phyloP scores from a whole-genome alignment of 768 basidiomycete species.

The Kockovaella imperatae region DNA sequence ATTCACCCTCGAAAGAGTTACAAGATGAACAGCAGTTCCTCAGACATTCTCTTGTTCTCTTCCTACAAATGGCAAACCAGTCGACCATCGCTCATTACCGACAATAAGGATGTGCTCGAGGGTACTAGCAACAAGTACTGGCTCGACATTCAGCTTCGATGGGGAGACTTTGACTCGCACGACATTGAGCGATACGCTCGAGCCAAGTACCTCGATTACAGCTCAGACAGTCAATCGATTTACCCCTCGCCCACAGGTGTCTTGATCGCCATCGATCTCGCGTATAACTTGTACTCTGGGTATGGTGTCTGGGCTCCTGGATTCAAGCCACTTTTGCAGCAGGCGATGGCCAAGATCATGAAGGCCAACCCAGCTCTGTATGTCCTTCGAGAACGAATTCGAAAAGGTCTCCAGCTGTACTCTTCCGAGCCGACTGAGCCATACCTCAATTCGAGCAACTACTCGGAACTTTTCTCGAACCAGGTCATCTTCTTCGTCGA shows the following conservation, averaged over 20 bases:
- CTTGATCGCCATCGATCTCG: constrained; percentile 97
- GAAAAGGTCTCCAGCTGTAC: constrained; percentile 95
- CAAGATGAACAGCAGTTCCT: constrained; percentile 99
- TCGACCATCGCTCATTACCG: constrained; percentile 87
- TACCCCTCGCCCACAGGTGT: constrained; percentile 98
- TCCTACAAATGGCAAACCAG: constrained; percentile 90
- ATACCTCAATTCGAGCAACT: constrained; percentile 87
- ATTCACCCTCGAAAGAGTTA: constrained; percentile 99
- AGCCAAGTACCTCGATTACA: constrained; percentile 96
- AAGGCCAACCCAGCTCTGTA: constrained; percentile 98
- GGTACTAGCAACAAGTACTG: constrained; percentile 99
- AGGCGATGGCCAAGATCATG: constrained; percentile 99
- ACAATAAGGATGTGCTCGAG: constrained; percentile 90
- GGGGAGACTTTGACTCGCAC: constrained; percentile 91
- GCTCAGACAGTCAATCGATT: constrained; percentile 86
- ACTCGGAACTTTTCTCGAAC: constrained; percentile 93
- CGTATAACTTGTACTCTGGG: constrained; percentile 96
- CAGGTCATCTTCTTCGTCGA: constrained; percentile 99
- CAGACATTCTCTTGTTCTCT: constrained; percentile 94
- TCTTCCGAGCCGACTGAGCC: constrained; percentile 99
- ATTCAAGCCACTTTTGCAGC: constrained; percentile 93
- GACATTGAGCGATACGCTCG: constrained; percentile 98
- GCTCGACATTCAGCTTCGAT: constrained; percentile 64
- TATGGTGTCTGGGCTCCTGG: constrained; percentile 99
- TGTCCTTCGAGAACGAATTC: constrained; percentile 94